Conservation (phyloP, 164 flowering plant species). For the Tetracentron sinense region DNA sequence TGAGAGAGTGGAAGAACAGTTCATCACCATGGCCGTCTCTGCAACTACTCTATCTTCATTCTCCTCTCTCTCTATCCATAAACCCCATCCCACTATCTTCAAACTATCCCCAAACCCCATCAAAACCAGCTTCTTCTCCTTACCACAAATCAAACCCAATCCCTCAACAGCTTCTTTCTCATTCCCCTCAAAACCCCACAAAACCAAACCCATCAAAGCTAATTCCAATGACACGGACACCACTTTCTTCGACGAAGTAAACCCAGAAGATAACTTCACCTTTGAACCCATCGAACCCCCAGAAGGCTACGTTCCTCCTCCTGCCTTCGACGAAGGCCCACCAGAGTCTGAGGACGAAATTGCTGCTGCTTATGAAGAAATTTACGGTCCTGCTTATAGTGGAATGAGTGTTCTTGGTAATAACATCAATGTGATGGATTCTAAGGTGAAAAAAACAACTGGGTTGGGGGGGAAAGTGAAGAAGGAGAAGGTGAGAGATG, state of each 20-base stretch:
- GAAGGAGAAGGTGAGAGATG: constrained; percentile 75
- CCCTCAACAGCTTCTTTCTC: constrained; percentile 11
- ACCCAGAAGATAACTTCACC: constrained; percentile 43
- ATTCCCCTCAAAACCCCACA: constrained; percentile 12
- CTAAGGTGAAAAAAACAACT: constrained; percentile 50
- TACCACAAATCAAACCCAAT: constrained; percentile 14
- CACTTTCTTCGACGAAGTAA: constrained; percentile 40
- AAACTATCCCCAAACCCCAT: constrained; percentile 1
- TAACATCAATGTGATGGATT: constrained; percentile 66
- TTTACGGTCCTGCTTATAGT: constrained; percentile 85
- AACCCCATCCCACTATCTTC: constrained; percentile 12
- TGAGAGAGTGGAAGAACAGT: background rate
- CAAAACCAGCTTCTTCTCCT: constrained; percentile 13
- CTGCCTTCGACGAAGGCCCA: constrained; percentile 66
- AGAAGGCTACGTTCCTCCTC: constrained; percentile 60
- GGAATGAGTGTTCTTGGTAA: constrained; percentile 68
- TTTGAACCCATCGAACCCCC: constrained; percentile 53
- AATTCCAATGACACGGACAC: constrained; percentile 46
- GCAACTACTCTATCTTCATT: constrained; percentile 30
- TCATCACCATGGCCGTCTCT: constrained; percentile 22
- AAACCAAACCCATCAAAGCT: constrained; percentile 18
- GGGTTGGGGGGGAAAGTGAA: constrained; percentile 49
- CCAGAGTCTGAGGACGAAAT: constrained; percentile 72
- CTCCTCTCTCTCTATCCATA: constrained; percentile 28
- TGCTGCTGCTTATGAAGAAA: constrained; percentile 75